A percentile compares a stretch with the other conserved stretches of the same genome.
Conservation (phyloP, 768 basidiomycete species). For the Suillus sp. region DNA sequence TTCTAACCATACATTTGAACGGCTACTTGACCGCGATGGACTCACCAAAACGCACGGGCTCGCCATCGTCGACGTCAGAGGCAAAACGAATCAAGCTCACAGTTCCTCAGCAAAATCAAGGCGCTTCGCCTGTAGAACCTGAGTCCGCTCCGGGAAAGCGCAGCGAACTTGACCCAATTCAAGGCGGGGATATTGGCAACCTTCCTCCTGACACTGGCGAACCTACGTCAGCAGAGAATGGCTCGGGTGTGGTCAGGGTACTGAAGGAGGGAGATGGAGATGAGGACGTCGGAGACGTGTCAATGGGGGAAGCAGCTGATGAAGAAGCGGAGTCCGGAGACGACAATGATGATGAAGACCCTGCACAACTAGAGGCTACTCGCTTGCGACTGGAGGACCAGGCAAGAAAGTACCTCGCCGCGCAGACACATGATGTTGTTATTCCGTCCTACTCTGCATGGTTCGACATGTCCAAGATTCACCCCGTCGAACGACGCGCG, state of each 20-base stretch:
- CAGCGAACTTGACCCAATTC: slow-evolving; percentile 83
- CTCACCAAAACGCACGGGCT: slow-evolving; percentile 67
- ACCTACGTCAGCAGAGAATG: slow-evolving; percentile 13
- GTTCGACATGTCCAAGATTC: slow-evolving; percentile 96
- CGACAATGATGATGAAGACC: slow-evolving; percentile 85
- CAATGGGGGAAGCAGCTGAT: slow-evolving; percentile 78
- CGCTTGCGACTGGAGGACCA: slow-evolving; percentile 80
- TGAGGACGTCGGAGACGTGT: slow-evolving; percentile 73
- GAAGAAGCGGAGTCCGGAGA: slow-evolving; percentile 79
- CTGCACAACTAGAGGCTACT: slow-evolving; percentile 79
- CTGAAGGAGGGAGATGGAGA: slow-evolving; percentile 59
- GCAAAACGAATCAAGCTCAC: slow-evolving; percentile 61
- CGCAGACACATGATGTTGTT: slow-evolving; percentile 95
- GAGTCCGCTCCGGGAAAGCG: slow-evolving; percentile 84
- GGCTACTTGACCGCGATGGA: slow-evolving; percentile 47
- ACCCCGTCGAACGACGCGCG: slow-evolving; percentile 87
- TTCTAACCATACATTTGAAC: slow-evolving; percentile 10
- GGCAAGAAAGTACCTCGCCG: slow-evolving; percentile 92
- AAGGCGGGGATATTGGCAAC: slow-evolving; percentile 79
- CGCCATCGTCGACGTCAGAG: slow-evolving; percentile 55
- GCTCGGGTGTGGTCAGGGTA: slow-evolving; percentile 37
- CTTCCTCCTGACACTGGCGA: slow-evolving; percentile 41
- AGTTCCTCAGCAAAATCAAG: slow-evolving; percentile 56
- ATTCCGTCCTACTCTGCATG: slow-evolving; percentile 97
- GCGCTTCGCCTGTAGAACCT: slow-evolving; percentile 76